Percentiles rank a stretch among this genome's conserved stretches.
Conservation (phyloP, 2,329 filamentous ascomycete species). For the Fusarium sp. region DNA sequence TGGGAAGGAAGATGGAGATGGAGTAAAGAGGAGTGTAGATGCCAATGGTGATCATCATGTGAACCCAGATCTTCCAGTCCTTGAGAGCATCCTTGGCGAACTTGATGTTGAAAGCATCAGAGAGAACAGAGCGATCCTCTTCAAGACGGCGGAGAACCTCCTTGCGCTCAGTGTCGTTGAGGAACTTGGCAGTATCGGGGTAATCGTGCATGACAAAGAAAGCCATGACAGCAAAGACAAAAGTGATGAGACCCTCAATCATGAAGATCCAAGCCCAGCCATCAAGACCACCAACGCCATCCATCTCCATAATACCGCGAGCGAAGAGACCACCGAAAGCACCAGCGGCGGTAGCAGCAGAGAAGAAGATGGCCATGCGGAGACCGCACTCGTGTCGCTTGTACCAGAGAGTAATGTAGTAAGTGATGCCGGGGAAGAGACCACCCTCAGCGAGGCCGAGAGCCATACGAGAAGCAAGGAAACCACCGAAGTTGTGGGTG, state of each 20-base stretch:
- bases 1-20: constrained; percentile 55
- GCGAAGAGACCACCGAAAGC: constrained; percentile 73
- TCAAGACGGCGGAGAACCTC: constrained; percentile 59
- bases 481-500: constrained; percentile 62
- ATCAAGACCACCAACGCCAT: constrained; percentile 60
- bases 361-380: constrained; percentile 72
- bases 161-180: constrained; percentile 57
- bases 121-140: constrained; percentile 59
- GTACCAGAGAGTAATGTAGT: constrained; percentile 72
- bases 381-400: constrained; percentile 70
- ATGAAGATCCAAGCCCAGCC: constrained; percentile 89
- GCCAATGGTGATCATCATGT: constrained; percentile 73
- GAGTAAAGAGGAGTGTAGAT: constrained; percentile 58
- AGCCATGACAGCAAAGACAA: constrained; percentile 59
- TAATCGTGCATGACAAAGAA: constrained; percentile 71
- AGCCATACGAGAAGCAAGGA: constrained; percentile 62
- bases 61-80: constrained; percentile 67
- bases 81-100: constrained; percentile 68
- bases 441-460: constrained; percentile 67
- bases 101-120: constrained; percentile 69
- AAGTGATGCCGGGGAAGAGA: constrained; percentile 72
- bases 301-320: constrained; percentile 70
- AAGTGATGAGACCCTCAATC: constrained; percentile 68
- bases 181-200: constrained; percentile 64
- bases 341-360: constrained; percentile 68